Conservation (phyloP, 2,329 filamentous ascomycete species). For the Endocalyx cinctus region DNA sequence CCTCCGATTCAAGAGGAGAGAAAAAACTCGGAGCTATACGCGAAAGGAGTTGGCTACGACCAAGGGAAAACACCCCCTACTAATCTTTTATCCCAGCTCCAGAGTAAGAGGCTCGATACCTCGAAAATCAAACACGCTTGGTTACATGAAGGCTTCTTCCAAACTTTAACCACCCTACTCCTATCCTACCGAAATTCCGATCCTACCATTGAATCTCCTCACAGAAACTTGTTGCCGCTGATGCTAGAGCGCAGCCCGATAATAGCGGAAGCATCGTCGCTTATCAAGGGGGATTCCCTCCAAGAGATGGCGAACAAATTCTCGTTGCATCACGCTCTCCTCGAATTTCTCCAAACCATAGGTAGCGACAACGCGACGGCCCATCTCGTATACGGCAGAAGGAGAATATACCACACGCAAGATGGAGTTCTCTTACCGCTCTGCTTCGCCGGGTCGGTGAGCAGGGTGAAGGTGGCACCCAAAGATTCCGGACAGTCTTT, state of each 20-base stretch:
- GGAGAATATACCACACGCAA: conserved; percentile 25
- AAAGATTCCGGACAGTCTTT: conserved; percentile 24
- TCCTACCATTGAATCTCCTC: conserved; percentile 2
- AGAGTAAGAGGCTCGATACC: conserved; percentile 1
- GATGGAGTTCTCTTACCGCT: conserved; percentile 31
- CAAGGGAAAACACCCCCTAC: neutral
- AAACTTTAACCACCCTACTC: conserved; percentile 13
- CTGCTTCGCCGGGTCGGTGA: conserved; percentile 19
- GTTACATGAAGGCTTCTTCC: conserved; percentile 11
- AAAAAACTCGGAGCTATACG: neutral
- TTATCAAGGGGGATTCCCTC: conserved; percentile 15
- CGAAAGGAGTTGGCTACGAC: neutral
- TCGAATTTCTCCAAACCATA: conserved; percentile 35
- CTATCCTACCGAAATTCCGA: conserved; percentile 3
- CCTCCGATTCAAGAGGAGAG: too few species aligned
- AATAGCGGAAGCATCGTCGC: conserved; percentile 9
- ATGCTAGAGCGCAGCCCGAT: conserved; percentile 19
- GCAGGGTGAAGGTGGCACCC: conserved; percentile 4
- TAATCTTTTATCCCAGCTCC: neutral
- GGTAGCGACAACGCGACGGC: conserved; percentile 25
- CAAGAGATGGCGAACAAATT: conserved; percentile 21
- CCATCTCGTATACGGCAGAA: conserved; percentile 27
- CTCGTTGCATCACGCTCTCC: conserved; percentile 31
- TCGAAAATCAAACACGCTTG: conserved; percentile 5
- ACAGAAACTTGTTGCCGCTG: conserved; percentile 3